Percentiles rank a stretch among this genome's conserved stretches.
Conservation (phyloP, 768 basidiomycete species). For the Psilocybe sp. region DNA sequence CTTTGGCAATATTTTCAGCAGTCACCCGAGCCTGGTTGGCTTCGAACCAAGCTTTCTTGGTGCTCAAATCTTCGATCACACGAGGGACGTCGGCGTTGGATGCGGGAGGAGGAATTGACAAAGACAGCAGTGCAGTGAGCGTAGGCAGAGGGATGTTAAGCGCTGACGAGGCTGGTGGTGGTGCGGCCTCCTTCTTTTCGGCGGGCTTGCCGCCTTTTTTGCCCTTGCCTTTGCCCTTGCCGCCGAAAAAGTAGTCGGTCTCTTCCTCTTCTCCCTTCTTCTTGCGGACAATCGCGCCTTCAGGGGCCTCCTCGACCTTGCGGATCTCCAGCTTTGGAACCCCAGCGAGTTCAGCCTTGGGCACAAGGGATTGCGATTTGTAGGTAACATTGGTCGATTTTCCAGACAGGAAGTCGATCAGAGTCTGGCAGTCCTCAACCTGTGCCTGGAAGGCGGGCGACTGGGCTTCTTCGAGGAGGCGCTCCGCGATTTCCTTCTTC, state of each 20-base stretch:
- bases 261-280: constrained; percentile 92
- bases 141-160: constrained; percentile 85
- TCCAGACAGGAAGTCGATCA: constrained; percentile 82
- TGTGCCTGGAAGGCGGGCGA: constrained; percentile 87
- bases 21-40: constrained; percentile 86
- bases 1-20: constrained; percentile 76
- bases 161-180: constrained; percentile 19
- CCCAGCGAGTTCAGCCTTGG: constrained; percentile 49
- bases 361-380: constrained; percentile 31
- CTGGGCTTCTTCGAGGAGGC: constrained; percentile 87
- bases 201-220: constrained; percentile 50
- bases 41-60: constrained; percentile 93
- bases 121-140: constrained; percentile 78
- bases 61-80: constrained; percentile 85
- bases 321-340: constrained; percentile 83
- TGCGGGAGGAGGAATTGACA: constrained; percentile 89
- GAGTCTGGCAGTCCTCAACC: constrained; percentile 94
- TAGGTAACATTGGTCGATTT: constrained; percentile 46
- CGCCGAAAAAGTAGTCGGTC: constrained; percentile 66
- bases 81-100: constrained; percentile 75
- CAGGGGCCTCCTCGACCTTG: constrained; percentile 71
- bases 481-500: constrained; percentile 75
- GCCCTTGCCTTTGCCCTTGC: constrained; percentile 62
- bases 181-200: constrained; percentile 19
- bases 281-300: constrained; percentile 75